Conservation (phyloP, 495 filamentous ascomycete genomes). For the Echria macrotheca region DNA sequence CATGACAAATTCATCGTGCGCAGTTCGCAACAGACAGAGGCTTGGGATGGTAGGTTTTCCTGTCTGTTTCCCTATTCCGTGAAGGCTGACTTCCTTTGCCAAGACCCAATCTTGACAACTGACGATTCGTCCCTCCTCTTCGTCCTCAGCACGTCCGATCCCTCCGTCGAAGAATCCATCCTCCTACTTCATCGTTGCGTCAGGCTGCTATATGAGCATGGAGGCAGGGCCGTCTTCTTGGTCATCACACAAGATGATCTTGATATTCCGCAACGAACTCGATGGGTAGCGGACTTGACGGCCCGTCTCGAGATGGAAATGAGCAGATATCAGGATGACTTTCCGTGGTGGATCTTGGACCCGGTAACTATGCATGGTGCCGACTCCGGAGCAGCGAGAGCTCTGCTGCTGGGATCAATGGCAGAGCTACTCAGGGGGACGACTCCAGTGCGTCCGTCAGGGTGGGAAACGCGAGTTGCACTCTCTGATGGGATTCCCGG, state of each 20-base stretch:
- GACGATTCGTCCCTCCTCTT: neutral
- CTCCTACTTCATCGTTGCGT: neutral
- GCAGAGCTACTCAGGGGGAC: too few species aligned
- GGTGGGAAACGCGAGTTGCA: too few species aligned
- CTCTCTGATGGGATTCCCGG: too few species aligned
- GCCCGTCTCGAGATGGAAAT: conserved; percentile 1
- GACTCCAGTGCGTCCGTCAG: too few species aligned
- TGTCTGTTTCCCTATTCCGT: too few species aligned
- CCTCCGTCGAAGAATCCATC: neutral
- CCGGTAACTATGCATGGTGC: neutral
- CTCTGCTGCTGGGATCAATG: neutral
- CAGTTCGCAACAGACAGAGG: too few species aligned
- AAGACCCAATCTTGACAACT: neutral
- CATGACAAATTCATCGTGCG: too few species aligned
- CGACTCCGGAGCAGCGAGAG: neutral
- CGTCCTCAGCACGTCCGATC: neutral
- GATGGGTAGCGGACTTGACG: neutral
- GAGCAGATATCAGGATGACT: neutral
- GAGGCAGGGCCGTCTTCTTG: neutral
- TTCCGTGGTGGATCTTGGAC: neutral
- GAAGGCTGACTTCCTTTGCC: too few species aligned
- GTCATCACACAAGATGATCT: neutral
- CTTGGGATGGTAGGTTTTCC: too few species aligned
- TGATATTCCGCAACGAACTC: too few species aligned
- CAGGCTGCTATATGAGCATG: neutral